Evolutionary conservation across 495 filamentous ascomycete species (phyloP).

Genomic region (Sporormia fimetaria): DNA sequence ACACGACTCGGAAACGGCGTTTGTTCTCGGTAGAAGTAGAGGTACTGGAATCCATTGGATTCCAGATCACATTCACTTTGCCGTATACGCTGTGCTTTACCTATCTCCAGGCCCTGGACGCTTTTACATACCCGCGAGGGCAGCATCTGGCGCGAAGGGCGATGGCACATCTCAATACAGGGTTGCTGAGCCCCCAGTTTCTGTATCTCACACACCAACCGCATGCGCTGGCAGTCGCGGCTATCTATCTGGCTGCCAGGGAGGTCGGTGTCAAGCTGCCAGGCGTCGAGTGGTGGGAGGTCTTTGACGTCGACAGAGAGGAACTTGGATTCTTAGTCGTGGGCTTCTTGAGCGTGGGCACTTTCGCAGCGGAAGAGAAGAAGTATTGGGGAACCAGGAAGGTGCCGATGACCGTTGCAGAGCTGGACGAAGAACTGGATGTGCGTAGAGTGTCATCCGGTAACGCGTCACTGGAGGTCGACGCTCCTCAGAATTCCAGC

Average conservation of each 20-base stretch:
- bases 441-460: conserved; percentile 35
- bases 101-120: conserved; percentile 81
- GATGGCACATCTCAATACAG: conserved; percentile 69
- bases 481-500: too few species aligned
- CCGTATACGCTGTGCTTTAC: conserved; percentile 85
- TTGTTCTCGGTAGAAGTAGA: conserved; percentile 61
- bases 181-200: conserved; percentile 74
- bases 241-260: conserved; percentile 78
- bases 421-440: conserved; percentile 52
- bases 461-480: conserved; percentile 5
- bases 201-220: conserved; percentile 91
- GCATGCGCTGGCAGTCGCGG: conserved; percentile 68
- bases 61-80: conserved; percentile 70
- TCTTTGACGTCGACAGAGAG: conserved; percentile 95
- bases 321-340: conserved; percentile 90
- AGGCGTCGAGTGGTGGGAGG: conserved; percentile 85
- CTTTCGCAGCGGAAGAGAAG: conserved; percentile 49
- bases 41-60: conserved; percentile 63
- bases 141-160: conserved; percentile 46
- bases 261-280: conserved; percentile 69
- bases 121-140: conserved; percentile 31
- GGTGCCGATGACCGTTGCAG: conserved; percentile 40
- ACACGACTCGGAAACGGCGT: conserved; percentile 47
- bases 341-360: conserved; percentile 67
- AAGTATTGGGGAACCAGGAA: conserved; percentile 36